Evolutionary conservation across 768 basidiomycete genomes (phyloP).

Genomic region (Tylopilus cervinicoccineus): DNA sequence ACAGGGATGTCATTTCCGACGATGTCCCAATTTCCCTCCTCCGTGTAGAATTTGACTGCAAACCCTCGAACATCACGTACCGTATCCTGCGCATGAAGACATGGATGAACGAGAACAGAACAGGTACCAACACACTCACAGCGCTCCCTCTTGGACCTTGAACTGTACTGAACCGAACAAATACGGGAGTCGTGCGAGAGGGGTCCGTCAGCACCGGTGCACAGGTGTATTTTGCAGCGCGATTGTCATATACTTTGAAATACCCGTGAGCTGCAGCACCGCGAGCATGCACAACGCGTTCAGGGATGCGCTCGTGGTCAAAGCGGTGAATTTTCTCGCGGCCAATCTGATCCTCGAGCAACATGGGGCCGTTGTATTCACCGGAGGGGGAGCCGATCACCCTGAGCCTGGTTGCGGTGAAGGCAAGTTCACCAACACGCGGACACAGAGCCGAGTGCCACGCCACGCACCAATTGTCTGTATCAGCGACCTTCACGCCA

Average conservation of each 20-base stretch:
- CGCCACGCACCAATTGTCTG: slow-evolving; percentile 55
- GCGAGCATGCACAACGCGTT: slow-evolving; percentile 72
- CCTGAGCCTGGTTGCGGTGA: slow-evolving; percentile 45
- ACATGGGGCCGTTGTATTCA: slow-evolving; percentile 55
- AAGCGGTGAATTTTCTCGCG: slow-evolving; percentile 77
- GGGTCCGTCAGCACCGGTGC: slow-evolving; percentile 73
- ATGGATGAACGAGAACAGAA: not conserved
- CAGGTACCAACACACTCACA: slow-evolving; percentile 37
- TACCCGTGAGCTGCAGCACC: slow-evolving; percentile 80
- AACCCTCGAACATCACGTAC: slow-evolving; percentile 88
- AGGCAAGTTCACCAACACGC: slow-evolving; percentile 4
- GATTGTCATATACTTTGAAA: slow-evolving; percentile 69
- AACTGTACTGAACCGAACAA: slow-evolving; percentile 85
- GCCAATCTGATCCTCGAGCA: slow-evolving; percentile 75
- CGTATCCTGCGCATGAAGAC: slow-evolving; percentile 45
- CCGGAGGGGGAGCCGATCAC: slow-evolving; percentile 38
- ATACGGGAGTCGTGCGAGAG: slow-evolving; percentile 67
- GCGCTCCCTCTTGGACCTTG: slow-evolving; percentile 80
- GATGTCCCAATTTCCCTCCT: slow-evolving; percentile 85
- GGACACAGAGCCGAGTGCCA: not conserved
- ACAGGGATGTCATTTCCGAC: slow-evolving; percentile 84
- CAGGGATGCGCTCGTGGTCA: slow-evolving; percentile 88
- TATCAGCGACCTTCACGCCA: slow-evolving; percentile 55
- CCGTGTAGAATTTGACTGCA: slow-evolving; percentile 77
- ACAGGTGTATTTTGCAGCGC: slow-evolving; percentile 66